Evolutionary conservation across 345 rosid species (phyloP), one percentile per base, ranked within the genome.

Genomic region (Tarenaya hassleriana): DNA sequence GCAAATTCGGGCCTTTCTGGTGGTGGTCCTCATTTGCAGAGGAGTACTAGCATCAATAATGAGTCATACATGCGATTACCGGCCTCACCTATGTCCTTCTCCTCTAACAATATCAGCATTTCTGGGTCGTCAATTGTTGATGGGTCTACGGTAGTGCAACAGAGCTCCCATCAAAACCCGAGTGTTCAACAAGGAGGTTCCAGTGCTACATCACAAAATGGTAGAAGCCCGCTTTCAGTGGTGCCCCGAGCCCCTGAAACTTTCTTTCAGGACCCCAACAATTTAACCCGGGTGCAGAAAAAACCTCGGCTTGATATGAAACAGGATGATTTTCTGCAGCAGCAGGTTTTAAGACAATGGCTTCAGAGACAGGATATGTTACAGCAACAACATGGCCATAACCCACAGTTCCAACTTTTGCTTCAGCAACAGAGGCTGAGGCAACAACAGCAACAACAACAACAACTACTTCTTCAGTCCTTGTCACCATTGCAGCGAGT

Each of bases 41-140:
- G 96, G 58, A 92, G 98, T 63, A 89, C 94, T 9, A 91, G 98
- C 74, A 74, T 87, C 68, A 92, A 92, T 61, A 83, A 82, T 6
- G 96, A 92, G 58, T 81, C 98, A 0, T 87, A 87, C 51, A 78
- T 91, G 90, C 95, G 98, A 56, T 74, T 88, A 64, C 96, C 98
- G 2, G 95, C 96, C 3, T 92, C 96, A 0, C 98, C 96, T 10
- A 69, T 92, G 88, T 88, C 98, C 0, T 92, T 84, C 66, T 65
- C 96, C 20, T 92, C 96, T n/a, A 91, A 91, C 67, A 90, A 90
- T 55, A 75, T 90, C 34, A 86, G 86, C 50, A 69, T 90, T 56
- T 91, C 98, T 2, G 96, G 96, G 14, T 82, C 95, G 9, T 88
- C 96, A 4, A 75, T 79, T 48, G 77, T 77, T 40, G 98, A 92